Conservation (phyloP, 208 protist species). For the Trypanosoma theileri region DNA sequence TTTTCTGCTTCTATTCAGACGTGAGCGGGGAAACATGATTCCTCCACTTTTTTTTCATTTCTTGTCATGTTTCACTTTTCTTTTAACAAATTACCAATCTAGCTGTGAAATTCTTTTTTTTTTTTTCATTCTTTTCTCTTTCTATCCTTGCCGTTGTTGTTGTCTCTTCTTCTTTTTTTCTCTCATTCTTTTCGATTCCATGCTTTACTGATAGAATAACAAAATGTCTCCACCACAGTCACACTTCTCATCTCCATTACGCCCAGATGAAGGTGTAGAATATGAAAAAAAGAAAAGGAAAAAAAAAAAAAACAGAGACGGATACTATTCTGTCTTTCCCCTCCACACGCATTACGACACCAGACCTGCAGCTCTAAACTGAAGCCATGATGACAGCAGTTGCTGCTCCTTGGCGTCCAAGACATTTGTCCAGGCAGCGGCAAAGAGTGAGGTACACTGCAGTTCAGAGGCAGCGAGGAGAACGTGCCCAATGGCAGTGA, state of each 20-base stretch:
- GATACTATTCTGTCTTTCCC: no score
- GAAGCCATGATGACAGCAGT: conserved; percentile 54
- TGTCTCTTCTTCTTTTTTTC: background rate
- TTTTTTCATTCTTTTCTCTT: conserved; percentile 5
- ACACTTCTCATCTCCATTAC: no score
- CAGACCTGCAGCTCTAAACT: conserved; percentile 21
- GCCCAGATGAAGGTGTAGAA: no score
- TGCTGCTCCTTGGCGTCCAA: conserved; percentile 49
- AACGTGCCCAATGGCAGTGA: conserved; percentile 56
- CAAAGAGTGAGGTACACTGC: conserved; percentile 33
- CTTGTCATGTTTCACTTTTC: no score
- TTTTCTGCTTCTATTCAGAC: background rate
- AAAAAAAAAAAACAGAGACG: no score
- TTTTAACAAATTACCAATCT: no score
- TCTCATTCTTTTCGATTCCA: background rate
- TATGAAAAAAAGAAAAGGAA: no score
- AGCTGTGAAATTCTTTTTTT: background rate
- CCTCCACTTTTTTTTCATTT: no score
- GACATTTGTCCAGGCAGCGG: conserved; percentile 45
- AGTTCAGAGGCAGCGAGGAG: conserved; percentile 32
- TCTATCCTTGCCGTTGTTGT: background rate
- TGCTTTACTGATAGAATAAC: no score
- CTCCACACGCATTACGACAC: conserved; percentile 11
- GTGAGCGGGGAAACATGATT: no score
- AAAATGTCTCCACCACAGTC: no score